These are phyloP conservation scores for Clitoria ternatea DNA, from an alignment of 306 rosid genomes.

Conservation along the genomic window DNA sequence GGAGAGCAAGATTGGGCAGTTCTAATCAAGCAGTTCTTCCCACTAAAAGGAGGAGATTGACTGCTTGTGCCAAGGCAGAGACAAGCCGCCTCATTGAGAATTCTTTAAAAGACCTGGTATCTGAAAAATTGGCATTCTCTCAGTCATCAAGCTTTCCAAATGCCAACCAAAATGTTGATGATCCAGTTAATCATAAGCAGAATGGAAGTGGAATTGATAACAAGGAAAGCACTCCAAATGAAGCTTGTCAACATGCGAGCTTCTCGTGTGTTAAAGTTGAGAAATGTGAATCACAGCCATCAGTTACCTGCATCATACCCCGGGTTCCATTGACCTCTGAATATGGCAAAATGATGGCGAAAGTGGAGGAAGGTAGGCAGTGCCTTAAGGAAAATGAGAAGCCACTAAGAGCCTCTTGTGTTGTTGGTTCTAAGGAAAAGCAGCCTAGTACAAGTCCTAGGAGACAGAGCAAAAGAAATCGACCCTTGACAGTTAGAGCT, in stretches of 20 bases:
- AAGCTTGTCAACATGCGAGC: constrained; percentile 12
- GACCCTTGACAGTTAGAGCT: constrained; percentile 61
- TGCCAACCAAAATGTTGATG: constrained; percentile 23
- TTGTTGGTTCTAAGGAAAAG: background rate
- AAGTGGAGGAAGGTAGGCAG: constrained; percentile 19
- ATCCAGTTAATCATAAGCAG: constrained; percentile 26
- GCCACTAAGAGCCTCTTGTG: background rate
- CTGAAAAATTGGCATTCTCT: constrained; percentile 21
- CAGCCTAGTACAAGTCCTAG: background rate
- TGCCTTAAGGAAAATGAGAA: constrained; percentile 16
- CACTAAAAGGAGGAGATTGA: constrained; percentile 52
- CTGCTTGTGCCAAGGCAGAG: constrained; percentile 54
- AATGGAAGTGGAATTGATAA: constrained; percentile 24
- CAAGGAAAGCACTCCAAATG: background rate
- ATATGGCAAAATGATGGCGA: constrained; percentile 11
- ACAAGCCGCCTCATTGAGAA: constrained; percentile 29
- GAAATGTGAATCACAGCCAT: constrained; percentile 32
- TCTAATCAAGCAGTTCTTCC: constrained; percentile 41
- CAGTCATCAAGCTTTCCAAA: constrained; percentile 27
- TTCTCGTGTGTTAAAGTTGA: constrained; percentile 29
- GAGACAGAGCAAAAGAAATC: constrained; percentile 60
- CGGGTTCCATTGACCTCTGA: constrained; percentile 22
- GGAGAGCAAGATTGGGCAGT: constrained; percentile 42
- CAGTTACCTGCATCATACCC: constrained; percentile 19
- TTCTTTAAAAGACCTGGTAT: constrained; percentile 31